Base-by-base conservation (phyloP, 2,329 filamentous ascomycete species). In the Magnaporthiopsis incrustans region DNA sequence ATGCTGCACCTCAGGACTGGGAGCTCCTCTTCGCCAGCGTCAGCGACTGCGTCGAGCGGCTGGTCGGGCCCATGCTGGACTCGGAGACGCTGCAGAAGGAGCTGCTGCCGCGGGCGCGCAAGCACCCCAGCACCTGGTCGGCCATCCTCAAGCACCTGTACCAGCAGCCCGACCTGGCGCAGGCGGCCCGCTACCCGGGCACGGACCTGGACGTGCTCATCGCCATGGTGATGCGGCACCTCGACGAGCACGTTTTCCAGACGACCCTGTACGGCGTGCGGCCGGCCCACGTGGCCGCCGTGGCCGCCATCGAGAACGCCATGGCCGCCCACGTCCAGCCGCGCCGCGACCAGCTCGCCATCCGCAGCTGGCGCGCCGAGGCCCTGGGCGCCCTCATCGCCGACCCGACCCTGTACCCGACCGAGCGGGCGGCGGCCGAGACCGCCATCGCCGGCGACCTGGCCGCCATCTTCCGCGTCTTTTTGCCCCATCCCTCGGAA, bases 311-410 rank as follows among this genome's bases (percentile, higher is more conserved):
- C 18, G 74, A 77, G 65, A 69, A 65, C 7, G 68, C 70, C 5
- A 74, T 78, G 73, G 73, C 73, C 64, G 71, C 66, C 44, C 69
- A 72, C 32, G 73, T 74, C 14, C 70, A 76, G 63, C 76, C 76
- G 57, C 25, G 12, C 6, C 57, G 27, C 77, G 76, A 77, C 65
- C 70, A 75, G 5, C 76, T 76, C 50, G 70, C 75, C 0, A 68
- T 76, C 5, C 68, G 76, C 32, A 74, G 71, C 6, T 78, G 76
- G 76, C 73, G 71, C 12, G 74, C 74, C 12, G 76, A 78, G 60
- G 73, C 75, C 4, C 73, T 75, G 63, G 75, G 73, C 59, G 74
- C 75, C 26, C 63, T 77, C 15, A 64, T 77, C 26, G 73, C 70
- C 59, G 69, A 71, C 5, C 70, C 71, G 2, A 6, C n/a, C 67